Evolutionary conservation across 2,329 filamentous ascomycete species (phyloP), one percentile per base, ranked within the genome.

Genomic region (Aspergillus sp.): DNA sequence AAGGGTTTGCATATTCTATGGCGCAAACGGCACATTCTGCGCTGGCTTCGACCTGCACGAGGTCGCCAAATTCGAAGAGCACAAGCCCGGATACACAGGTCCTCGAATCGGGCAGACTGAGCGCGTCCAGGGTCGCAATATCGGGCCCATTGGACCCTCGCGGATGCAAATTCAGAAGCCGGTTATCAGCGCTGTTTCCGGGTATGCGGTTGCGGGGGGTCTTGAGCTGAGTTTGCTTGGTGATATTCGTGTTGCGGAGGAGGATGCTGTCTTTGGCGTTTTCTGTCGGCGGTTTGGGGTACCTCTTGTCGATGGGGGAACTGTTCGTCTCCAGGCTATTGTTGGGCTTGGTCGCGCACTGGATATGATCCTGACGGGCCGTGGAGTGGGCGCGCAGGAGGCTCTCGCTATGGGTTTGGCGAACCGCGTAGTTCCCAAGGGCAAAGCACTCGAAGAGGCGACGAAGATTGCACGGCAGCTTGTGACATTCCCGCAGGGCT

Each of bases 361-460:
- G 58, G 85, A 87, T 69, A 83, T 87, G 80, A 84, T 86, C 17
- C 72, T 87, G 5, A 87, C 85, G 0, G 84, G 85, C 0, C 73
- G 83, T 0, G 67, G 78, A 0, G 82, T 87, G 0, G 65, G 63
- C 0, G 84, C 84, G 0, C 66, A 77, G 19, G 84, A 87, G 65
- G 84, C 84, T 0, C 65, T 84, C 30, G 54, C 68, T 1, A 84
- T 85, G 74, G 84, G 84, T 0, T 73, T 87, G 7, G 84, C 80
- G 8, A 86, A 82, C 67, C 75, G 84, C 0, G 79, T 86, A 0
- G 83, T 86, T 1, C 75, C 78, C 0, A 82, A 81, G 61, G 84
- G 83, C 0, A 77, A 79, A 61, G 80, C 81, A 3, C 60, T 84
- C n/a, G 76, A 80, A 7, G 83, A 83, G 64, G 83, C 84, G 0